Evolutionary conservation across 108 stramenopile species (phyloP).

Genomic region (Nannochloropsis gaditana): DNA sequence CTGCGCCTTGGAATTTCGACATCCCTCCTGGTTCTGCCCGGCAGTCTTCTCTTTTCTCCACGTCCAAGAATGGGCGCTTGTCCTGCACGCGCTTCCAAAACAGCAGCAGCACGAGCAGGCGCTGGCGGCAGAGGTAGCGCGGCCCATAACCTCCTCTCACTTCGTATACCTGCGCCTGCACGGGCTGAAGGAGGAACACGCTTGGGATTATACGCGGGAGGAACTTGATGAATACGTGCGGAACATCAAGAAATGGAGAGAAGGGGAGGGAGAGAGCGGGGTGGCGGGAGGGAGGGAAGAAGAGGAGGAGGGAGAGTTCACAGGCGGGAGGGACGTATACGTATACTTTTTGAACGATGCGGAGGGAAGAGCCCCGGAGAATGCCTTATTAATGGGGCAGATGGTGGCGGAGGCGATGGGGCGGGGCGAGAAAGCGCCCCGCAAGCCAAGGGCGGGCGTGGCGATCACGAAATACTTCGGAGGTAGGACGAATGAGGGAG

Average conservation of each 20-base stretch:
- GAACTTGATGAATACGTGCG: not conserved
- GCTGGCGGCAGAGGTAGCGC: no score
- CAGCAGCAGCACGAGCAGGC: no score
- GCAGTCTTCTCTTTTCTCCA: not conserved
- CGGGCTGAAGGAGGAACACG: not conserved
- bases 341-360: constrained; percentile 5
- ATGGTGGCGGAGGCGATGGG: not conserved
- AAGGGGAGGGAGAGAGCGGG: not conserved
- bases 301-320: not conserved
- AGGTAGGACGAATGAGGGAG: not conserved
- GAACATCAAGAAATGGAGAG: not conserved
- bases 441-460: not conserved
- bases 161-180: not conserved
- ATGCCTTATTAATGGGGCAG: not conserved
- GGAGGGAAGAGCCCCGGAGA: not conserved
- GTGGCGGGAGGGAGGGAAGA: not conserved
- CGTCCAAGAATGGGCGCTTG: not conserved
- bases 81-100: not conserved
- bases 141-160: not conserved
- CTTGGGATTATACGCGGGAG: constrained; percentile 14
- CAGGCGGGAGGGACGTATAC: not conserved
- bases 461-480: not conserved
- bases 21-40: not conserved
- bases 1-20: not conserved
- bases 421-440: not conserved